Evolutionary conservation across 2,329 filamentous ascomycete genomes (phyloP), one percentile per base, ranked within the genome.

Genomic region (Xenosphaeropsis pyriputrescens): DNA sequence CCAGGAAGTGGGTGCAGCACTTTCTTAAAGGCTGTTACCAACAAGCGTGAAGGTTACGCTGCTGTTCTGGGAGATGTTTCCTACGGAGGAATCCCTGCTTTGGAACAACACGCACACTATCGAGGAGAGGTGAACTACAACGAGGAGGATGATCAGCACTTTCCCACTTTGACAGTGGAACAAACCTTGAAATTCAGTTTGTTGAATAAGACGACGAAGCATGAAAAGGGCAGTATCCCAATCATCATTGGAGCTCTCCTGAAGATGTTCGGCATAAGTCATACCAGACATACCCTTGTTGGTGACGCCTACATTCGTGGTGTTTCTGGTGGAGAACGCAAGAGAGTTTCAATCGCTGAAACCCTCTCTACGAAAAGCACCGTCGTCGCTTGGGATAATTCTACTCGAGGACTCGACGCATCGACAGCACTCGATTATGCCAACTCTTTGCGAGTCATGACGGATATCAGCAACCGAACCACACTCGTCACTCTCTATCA

Each of bases 1-100:
- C 83, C 83, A 1, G 83, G 83, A 4, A 69, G 75, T 18, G 79
- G 79, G 18, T 85, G 80, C 52, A 82, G 79, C 0, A 80, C 79
- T 0, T 62, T 85, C 13, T 62, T 86, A 34, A 85, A 80, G 48
- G 63, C 79, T 47, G 62, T 85, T 4, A 65, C 76, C 36, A 85
- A 85, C 48, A 67, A 71, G 39, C 61, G 77, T 29, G 57, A 56
- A 5, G 77, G 77, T 2, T 83, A 70, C 45, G 62, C 66, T 32
- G 62, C 61, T 83, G 65, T 82, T 2, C 52, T 63, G 1, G 78
- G 77, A 0, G 66, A 78, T 29, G 65, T 81, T 3, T 58, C 61
- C 17, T 79, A 69, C 46, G 76, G 68, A 1, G 56, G 57, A 0
- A 54, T 72, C 37, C 83, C 70, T 85, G 49, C 51, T 5, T 43